Evolutionary conservation across 2,329 filamentous ascomycete genomes (phyloP).

Genomic region (Chaetomium sp.): DNA sequence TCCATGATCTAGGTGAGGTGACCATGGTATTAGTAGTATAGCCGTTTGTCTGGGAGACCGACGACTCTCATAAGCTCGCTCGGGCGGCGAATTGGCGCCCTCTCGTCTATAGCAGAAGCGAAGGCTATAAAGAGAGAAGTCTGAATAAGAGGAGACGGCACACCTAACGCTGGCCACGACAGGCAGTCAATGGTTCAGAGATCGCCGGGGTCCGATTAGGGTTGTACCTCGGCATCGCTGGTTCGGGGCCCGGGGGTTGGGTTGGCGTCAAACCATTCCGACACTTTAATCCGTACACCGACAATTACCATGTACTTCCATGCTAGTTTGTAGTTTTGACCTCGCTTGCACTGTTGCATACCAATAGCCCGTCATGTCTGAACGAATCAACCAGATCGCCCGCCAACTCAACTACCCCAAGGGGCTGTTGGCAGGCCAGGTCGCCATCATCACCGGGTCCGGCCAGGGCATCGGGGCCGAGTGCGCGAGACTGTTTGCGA

Average conservation of each 20-base stretch:
- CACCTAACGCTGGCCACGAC: no score
- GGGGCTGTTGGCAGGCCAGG: conserved; percentile 76
- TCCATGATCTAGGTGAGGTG: background rate
- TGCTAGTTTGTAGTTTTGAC: background rate
- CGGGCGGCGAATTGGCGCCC: background rate
- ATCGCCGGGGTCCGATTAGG: conserved; percentile 1
- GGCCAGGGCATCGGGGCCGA: conserved; percentile 90
- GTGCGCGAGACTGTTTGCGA: conserved; percentile 77
- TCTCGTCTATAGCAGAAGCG: background rate
- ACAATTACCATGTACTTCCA: background rate
- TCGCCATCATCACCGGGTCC: conserved; percentile 84
- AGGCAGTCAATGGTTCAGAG: no score
- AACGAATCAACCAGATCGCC: conserved; percentile 70
- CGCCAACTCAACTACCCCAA: conserved; percentile 80
- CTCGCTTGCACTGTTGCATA: background rate
- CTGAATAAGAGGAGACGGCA: background rate
- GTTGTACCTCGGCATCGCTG: conserved; percentile 21
- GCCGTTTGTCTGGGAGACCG: background rate
- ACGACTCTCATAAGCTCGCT: background rate
- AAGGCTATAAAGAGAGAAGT: background rate
- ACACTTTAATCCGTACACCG: background rate
- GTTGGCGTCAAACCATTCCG: background rate
- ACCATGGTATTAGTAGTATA: background rate
- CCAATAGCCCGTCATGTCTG: conserved; percentile 46
- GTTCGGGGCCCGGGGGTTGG: background rate